Base-by-base conservation (phyloP, 192 early-diverging fungal genomes). In the Coemansia sp. region DNA sequence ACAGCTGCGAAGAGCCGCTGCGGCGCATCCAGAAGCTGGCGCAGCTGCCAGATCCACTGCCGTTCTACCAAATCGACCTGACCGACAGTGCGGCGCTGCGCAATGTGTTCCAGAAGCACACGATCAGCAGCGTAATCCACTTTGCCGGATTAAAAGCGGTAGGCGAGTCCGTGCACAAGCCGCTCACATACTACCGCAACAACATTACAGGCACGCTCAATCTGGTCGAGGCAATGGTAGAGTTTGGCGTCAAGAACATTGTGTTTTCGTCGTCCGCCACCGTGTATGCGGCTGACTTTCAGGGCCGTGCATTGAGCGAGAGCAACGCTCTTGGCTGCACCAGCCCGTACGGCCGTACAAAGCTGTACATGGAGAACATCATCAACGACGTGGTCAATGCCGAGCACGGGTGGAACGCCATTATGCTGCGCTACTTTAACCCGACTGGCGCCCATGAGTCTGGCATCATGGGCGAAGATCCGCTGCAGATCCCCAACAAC, bases 281-380 rank as follows among this genome's bases (percentile, higher is more conserved):
- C 12, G 86, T 98, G 14, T 98, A 94, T 81, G 92, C 92, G 35
- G 72, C 76, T 32, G 69, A 72, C 62, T 70, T 65, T 49, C 89
- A 92, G 45, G 73, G 73, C 65, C 29, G 39, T 22, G 51, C 78
- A n/a, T 63, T 81, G 55, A 62, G 73, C 51, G 86, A 87, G 12
- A 88, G 88, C 53, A 70, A 69, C 21, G 84, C 86, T 21, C 74
- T 84, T 7, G 92, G 94, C 4, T 88, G 93, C 27, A 88, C 83
- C 64, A 96, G 94, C 76, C 92, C 94, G 17, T 98, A 98, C 65
- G 96, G 96, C 27, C 87, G 93, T 55, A 96, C 96, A n/a, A 98
- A 98, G 62, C 82, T 96, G n/a, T 93, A 87, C 71, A 88, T 92
- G 57, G 96, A 98, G 70, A 86, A 84, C 71, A 87, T 93, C 27